These are phyloP conservation scores for Phlebiopsis gigantea DNA, from an alignment of 768 basidiomycete species.

Conservation along the genomic window DNA sequence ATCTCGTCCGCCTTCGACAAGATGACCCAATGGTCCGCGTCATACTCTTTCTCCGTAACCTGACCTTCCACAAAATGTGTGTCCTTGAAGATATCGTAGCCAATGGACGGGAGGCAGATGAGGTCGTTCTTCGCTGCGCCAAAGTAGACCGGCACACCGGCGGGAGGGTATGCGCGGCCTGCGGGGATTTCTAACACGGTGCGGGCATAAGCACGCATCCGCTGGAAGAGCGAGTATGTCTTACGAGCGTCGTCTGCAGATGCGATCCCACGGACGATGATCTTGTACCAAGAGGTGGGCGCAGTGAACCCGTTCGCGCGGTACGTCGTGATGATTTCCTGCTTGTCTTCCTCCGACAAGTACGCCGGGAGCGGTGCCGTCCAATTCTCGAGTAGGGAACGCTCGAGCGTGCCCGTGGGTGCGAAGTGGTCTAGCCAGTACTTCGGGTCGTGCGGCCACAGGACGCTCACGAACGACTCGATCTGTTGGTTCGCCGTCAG, in stretches of 20 bases:
- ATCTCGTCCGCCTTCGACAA: conserved; percentile 9
- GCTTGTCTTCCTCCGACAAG: background rate
- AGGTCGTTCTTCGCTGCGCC: conserved; percentile 4
- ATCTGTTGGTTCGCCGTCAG: background rate
- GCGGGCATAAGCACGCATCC: background rate
- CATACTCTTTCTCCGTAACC: conserved; percentile 6
- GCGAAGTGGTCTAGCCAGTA: conserved; percentile 31
- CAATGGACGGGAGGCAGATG: background rate
- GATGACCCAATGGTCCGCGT: conserved; percentile 12
- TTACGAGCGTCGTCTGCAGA: background rate
- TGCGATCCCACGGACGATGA: background rate
- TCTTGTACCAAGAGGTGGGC: background rate
- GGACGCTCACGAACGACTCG: conserved; percentile 27
- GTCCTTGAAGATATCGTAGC: background rate
- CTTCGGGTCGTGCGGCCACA: conserved; percentile 30
- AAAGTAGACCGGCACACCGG: conserved; percentile 6
- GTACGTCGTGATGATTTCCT: background rate
- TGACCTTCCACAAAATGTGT: conserved; percentile 1
- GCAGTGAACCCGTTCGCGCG: conserved; percentile 18
- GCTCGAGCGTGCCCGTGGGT: background rate
- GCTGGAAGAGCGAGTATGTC: background rate
- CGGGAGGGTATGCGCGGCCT: conserved; percentile 1
- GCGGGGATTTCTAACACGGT: background rate
- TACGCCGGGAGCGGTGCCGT: conserved; percentile 8
- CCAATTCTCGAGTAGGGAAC: background rate